A percentile compares a stretch with the other conserved stretches of the same genome.
Conservation (phyloP, 257 asterid genomes). For the Rhazya stricta region DNA sequence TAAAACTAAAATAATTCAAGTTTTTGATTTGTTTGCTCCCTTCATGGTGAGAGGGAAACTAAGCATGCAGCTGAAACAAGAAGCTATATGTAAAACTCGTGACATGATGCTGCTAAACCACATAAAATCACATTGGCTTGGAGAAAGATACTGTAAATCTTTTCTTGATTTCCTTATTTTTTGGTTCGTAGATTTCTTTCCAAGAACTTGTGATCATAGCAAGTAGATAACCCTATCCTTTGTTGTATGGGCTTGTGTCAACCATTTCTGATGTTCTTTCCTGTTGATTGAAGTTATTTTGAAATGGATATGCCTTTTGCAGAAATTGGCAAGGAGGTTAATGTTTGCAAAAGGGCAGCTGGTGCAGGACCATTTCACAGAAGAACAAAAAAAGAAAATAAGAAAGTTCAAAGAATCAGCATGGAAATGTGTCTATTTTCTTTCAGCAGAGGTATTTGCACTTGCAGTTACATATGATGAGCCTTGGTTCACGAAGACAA, state of each 20-base stretch:
- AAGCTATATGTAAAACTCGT: not conserved
- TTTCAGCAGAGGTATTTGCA: conserved; percentile 83
- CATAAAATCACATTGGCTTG: not conserved
- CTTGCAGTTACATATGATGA: conserved; percentile 73
- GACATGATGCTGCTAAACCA: not conserved
- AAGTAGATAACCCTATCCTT: not conserved
- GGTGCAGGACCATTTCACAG: conserved; percentile 42
- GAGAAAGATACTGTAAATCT: not conserved
- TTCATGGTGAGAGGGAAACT: not conserved
- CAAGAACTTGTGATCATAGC: not conserved
- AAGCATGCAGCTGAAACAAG: not conserved
- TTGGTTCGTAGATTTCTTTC: not conserved
- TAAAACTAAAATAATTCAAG: not conserved
- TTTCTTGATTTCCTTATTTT: not conserved
- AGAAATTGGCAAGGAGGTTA: conserved; percentile 64
- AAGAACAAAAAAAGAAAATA: conserved; percentile 57
- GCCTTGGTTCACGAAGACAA: conserved; percentile 80
- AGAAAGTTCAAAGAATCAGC: conserved; percentile 94
- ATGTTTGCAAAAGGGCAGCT: conserved; percentile 65
- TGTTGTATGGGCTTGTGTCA: not conserved
- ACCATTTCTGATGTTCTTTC: not conserved
- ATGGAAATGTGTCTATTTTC: conserved; percentile 87
- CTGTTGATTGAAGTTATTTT: not conserved
- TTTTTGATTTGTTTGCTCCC: not conserved
- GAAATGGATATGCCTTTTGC: conserved; percentile 32